phyloP scores from a whole-genome alignment of 2,329 filamentous ascomycete genomes.

The Fusarium begoniae region DNA sequence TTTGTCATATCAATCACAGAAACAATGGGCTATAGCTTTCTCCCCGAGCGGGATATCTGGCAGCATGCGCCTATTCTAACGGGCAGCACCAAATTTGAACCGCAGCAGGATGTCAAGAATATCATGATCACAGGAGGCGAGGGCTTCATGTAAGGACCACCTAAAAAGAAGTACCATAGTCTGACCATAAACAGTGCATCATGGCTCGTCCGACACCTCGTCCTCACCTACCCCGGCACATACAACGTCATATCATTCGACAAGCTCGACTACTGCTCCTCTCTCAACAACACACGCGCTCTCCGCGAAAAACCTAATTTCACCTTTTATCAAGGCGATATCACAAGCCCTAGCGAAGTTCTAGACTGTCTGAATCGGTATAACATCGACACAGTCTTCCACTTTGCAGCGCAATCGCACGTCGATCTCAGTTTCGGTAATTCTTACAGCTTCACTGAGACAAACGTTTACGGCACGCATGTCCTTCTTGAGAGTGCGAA shows the following conservation, averaged over 20 bases:
- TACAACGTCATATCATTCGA: slow-evolving; percentile 87
- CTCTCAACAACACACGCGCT: slow-evolving; percentile 79
- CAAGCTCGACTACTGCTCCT: slow-evolving; percentile 84
- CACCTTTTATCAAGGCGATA: slow-evolving; percentile 82
- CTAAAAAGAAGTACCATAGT: too few relatives aligned
- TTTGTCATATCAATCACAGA: neutral
- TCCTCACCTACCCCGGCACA: slow-evolving; percentile 73
- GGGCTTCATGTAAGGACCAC: slow-evolving; percentile 72
- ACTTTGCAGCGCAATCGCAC: slow-evolving; percentile 85
- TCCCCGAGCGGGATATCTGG: slow-evolving; percentile 64
- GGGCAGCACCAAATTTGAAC: slow-evolving; percentile 75
- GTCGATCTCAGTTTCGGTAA: slow-evolving; percentile 86
- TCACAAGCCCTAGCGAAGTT: slow-evolving; percentile 76
- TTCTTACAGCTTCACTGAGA: slow-evolving; percentile 82
- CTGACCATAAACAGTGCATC: slow-evolving; percentile 63
- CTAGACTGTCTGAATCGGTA: slow-evolving; percentile 75
- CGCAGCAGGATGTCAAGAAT: slow-evolving; percentile 75
- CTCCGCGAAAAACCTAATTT: slow-evolving; percentile 77
- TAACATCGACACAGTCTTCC: slow-evolving; percentile 81
- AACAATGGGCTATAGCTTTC: neutral
- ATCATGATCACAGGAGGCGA: slow-evolving; percentile 87
- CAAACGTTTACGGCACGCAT: slow-evolving; percentile 84
- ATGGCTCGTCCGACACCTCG: slow-evolving; percentile 83
- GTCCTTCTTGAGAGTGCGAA: slow-evolving; percentile 81
- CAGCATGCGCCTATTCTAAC: slow-evolving; percentile 74